Conservation (phyloP, 192 early-diverging fungal genomes). For the Dimargaris cristalligena region DNA sequence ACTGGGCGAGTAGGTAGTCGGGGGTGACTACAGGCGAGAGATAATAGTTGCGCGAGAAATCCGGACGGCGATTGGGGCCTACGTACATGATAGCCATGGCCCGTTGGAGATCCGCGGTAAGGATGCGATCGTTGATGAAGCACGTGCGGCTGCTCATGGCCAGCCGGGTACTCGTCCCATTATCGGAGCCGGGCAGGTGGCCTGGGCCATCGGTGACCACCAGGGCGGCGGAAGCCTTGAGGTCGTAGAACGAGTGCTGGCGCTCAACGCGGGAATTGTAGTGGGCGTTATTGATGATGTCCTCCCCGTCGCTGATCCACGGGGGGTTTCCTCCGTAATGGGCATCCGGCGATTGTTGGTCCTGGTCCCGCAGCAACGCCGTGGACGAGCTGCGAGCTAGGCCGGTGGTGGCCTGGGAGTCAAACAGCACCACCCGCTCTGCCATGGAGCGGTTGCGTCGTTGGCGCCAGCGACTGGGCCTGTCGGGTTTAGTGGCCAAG, state of each 20-base stretch:
- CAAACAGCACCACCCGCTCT: constrained; percentile 3
- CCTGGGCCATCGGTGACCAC: neutral
- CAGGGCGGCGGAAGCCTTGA: no score
- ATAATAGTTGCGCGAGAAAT: constrained; percentile 68
- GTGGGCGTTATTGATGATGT: no score
- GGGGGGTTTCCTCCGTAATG: no score
- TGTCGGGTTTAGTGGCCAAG: constrained; percentile 19
- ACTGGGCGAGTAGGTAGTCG: constrained; percentile 64
- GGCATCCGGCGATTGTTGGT: neutral
- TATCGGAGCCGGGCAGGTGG: neutral
- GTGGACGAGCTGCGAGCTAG: neutral
- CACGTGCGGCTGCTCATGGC: constrained; percentile 58
- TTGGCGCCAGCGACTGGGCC: neutral
- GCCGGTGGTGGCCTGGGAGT: neutral
- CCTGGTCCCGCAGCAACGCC: neutral
- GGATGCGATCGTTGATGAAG: constrained; percentile 75
- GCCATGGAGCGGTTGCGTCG: neutral
- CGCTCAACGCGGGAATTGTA: no score
- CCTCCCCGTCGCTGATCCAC: neutral
- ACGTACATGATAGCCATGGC: constrained; percentile 69
- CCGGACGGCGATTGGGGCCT: constrained; percentile 56
- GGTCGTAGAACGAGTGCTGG: no score
- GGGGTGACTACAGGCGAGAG: constrained; percentile 76
- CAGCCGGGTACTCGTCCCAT: constrained; percentile 34
- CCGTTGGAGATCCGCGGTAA: constrained; percentile 58